A percentile compares a stretch with the other conserved stretches of the same genome.
Conservation (phyloP, 1,284 basidiomycete genomes). For the Pseudozyma hubeiensis region DNA sequence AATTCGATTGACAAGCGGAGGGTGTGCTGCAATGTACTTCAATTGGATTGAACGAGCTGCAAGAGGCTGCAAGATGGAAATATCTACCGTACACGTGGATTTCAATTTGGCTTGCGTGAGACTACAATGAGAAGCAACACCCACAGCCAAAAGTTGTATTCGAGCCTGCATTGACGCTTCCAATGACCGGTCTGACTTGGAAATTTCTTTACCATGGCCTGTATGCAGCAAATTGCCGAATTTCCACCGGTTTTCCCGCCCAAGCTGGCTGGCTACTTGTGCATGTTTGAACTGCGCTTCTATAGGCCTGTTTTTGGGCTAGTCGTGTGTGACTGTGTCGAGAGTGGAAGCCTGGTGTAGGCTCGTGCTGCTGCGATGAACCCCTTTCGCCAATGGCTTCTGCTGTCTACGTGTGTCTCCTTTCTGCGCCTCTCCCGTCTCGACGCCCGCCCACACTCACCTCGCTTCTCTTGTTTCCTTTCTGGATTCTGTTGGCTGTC, state of each 20-base stretch:
- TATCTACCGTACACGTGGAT: constrained; percentile 10
- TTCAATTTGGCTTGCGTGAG: background rate
- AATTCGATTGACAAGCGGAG: no score
- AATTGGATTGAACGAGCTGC: background rate
- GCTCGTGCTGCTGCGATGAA: constrained; percentile 16
- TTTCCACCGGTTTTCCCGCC: no score
- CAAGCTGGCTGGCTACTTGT: no score
- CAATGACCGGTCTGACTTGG: no score
- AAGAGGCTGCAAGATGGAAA: constrained; percentile 4
- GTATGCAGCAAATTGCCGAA: no score
- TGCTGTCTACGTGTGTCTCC: constrained; percentile 1
- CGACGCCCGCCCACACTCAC: background rate
- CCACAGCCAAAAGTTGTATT: no score
- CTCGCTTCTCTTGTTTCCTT: no score
- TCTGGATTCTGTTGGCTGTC: background rate
- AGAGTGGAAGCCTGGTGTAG: background rate
- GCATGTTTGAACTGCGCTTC: background rate
- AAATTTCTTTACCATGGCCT: no score
- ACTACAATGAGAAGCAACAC: no score
- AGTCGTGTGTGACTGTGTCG: constrained; percentile 5
- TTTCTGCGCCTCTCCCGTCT: background rate
- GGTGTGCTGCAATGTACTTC: no score
- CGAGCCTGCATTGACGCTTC: no score
- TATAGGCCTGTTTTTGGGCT: background rate
- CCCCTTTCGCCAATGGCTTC: constrained; percentile 23